phyloP scores from a whole-genome alignment of 305 asterid genomes.

The Solanum hybrid region DNA sequence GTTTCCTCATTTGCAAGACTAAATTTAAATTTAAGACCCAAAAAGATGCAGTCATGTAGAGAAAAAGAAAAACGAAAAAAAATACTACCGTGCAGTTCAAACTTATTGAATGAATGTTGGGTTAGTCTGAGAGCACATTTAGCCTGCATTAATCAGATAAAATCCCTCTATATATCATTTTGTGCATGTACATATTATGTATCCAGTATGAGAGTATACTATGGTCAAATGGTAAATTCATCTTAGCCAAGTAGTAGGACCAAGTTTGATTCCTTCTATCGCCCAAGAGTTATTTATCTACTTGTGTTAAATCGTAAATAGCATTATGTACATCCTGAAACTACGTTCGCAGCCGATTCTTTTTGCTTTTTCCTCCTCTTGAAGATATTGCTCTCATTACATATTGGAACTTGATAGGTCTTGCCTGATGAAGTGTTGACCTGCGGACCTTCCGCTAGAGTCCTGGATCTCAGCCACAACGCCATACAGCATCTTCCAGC shows the following conservation, averaged over 20 bases:
- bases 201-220: neutral
- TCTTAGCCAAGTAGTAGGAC: neutral
- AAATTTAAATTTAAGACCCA: neutral
- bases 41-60: neutral
- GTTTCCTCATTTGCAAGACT: neutral
- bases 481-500: constrained; percentile 51
- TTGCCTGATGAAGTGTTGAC: constrained; percentile 75
- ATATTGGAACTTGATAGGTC: constrained; percentile 38
- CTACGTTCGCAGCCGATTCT: neutral
- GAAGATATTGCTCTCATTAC: neutral
- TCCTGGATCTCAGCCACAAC: constrained; percentile 72
- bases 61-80: neutral
- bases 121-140: neutral
- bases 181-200: neutral
- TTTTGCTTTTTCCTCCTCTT: constrained; percentile 1
- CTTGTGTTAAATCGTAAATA: neutral
- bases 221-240: neutral
- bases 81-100: neutral
- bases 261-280: constrained; percentile 9
- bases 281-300: constrained; percentile 13
- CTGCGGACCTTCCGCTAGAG: constrained; percentile 49
- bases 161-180: neutral
- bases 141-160: neutral
- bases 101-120: neutral
- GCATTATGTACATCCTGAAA: neutral